Conservation (phyloP, 495 filamentous ascomycete genomes). For the Venustampulla echinocandica region DNA sequence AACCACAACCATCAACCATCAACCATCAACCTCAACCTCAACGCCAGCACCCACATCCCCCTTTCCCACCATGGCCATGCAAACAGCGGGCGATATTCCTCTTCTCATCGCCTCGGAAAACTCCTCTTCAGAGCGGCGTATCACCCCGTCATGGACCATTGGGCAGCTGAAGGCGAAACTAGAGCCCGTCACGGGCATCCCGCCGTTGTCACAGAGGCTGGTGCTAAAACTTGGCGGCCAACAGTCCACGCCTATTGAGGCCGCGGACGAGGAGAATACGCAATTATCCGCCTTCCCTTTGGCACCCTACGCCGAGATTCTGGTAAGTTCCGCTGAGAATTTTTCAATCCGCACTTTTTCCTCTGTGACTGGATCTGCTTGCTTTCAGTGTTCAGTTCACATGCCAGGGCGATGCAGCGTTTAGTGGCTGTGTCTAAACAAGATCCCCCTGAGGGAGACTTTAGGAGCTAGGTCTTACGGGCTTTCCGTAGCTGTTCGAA, state of each 20-base stretch:
- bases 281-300: constrained; percentile 54
- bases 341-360: not conserved
- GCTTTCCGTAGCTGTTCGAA: too few species aligned
- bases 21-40: too few species aligned
- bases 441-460: too few species aligned
- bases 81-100: constrained; percentile 69
- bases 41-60: too few species aligned
- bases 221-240: constrained; percentile 50
- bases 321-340: constrained; percentile 46
- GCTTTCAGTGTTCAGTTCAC: constrained; percentile 12
- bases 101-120: constrained; percentile 74
- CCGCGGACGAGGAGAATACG: constrained; percentile 57
- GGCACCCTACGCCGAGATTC: constrained; percentile 63
- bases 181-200: constrained; percentile 88
- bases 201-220: constrained; percentile 69
- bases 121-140: constrained; percentile 70
- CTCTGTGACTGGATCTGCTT: not conserved
- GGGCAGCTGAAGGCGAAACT: constrained; percentile 78
- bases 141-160: constrained; percentile 90
- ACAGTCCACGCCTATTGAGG: constrained; percentile 47
- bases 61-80: constrained; percentile 29
- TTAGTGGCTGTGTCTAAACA: too few species aligned
- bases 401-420: too few species aligned
- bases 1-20: constrained; percentile 9
- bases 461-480: too few species aligned